Percentiles rank a stretch among this genome's conserved stretches.
phyloP scores from a whole-genome alignment of 164 flowering plant species.

The Tinospora cordifolia region DNA sequence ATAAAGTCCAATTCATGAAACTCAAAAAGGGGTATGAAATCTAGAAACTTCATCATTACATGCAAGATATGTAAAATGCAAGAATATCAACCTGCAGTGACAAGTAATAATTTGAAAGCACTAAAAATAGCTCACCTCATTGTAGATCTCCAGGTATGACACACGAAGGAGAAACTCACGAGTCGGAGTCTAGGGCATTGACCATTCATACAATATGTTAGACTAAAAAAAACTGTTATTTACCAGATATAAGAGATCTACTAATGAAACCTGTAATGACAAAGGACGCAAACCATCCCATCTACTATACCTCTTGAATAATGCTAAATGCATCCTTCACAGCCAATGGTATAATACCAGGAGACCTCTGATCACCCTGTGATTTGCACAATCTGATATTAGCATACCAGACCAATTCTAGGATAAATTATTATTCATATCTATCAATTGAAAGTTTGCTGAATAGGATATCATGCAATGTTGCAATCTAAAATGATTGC shows the following conservation, averaged over 20 bases:
- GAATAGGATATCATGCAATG: too few relatives aligned
- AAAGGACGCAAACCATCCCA: neutral
- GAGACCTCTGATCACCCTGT: constrained; percentile 98
- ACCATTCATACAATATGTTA: neutral
- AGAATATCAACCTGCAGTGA: constrained; percentile 3
- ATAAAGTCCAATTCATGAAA: neutral
- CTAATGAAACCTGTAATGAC: too few relatives aligned
- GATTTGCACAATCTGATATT: neutral
- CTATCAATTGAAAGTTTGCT: too few relatives aligned
- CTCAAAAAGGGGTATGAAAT: neutral
- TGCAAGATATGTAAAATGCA: neutral
- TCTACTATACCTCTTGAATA: constrained; percentile 75
- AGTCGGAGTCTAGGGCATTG: constrained; percentile 60
- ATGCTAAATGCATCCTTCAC: constrained; percentile 95
- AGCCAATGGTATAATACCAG: constrained; percentile 92
- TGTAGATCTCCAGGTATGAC: constrained; percentile 91
- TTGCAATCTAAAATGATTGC: too few relatives aligned
- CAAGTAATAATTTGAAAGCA: constrained; percentile 1
- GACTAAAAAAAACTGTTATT: too few relatives aligned
- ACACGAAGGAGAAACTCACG: constrained; percentile 92
- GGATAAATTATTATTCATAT: too few relatives aligned
- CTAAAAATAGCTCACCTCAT: constrained; percentile 55
- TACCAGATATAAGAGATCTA: too few relatives aligned
- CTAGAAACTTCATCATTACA: too few relatives aligned
- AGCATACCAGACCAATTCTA: too few relatives aligned